phyloP scores from a whole-genome alignment of 495 filamentous ascomycete species.

The Hypoxylon trugodes region DNA sequence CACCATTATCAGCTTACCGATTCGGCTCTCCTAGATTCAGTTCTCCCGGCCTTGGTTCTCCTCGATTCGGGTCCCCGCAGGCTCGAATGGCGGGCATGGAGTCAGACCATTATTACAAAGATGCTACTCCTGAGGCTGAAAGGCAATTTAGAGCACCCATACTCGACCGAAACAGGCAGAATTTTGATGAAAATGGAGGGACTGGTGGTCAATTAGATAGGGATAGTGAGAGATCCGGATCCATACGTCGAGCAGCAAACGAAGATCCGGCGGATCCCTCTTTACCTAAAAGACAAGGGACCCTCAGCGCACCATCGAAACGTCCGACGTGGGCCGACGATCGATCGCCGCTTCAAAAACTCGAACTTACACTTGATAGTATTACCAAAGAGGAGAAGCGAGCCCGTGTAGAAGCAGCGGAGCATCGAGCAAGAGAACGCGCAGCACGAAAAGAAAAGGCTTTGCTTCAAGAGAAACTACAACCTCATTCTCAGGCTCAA shows the following conservation, averaged over 20 bases:
- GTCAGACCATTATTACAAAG: conserved; percentile 50
- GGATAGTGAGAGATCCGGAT: conserved; percentile 29
- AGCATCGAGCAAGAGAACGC: conserved; percentile 66
- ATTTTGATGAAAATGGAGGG: conserved; percentile 35
- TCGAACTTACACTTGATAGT: conserved; percentile 85
- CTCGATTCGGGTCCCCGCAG: conserved; percentile 25
- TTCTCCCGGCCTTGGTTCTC: conserved; percentile 30
- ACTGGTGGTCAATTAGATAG: conserved; percentile 17
- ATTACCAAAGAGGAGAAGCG: conserved; percentile 93
- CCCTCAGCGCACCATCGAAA: conserved; percentile 36
- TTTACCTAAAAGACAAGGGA: conserved; percentile 37
- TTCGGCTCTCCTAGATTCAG: conserved; percentile 22
- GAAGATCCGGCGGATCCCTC: conserved; percentile 29
- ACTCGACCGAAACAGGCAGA: conserved; percentile 45
- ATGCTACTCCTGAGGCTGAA: conserved; percentile 44
- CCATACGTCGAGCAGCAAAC: conserved; percentile 35
- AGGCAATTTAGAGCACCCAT: conserved; percentile 41
- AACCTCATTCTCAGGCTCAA: too few relatives aligned
- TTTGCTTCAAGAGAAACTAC: conserved; percentile 31
- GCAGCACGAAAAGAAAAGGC: conserved; percentile 48
- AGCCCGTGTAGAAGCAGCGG: conserved; percentile 80
- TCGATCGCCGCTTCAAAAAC: conserved; percentile 87
- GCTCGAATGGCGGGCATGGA: conserved; percentile 45
- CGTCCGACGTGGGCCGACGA: conserved; percentile 72
- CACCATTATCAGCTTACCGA: conserved; percentile 35